Percentiles rank a stretch among this genome's conserved stretches.
phyloP scores from a whole-genome alignment of 495 filamentous ascomycete genomes.

The Apodospora peruviana region DNA sequence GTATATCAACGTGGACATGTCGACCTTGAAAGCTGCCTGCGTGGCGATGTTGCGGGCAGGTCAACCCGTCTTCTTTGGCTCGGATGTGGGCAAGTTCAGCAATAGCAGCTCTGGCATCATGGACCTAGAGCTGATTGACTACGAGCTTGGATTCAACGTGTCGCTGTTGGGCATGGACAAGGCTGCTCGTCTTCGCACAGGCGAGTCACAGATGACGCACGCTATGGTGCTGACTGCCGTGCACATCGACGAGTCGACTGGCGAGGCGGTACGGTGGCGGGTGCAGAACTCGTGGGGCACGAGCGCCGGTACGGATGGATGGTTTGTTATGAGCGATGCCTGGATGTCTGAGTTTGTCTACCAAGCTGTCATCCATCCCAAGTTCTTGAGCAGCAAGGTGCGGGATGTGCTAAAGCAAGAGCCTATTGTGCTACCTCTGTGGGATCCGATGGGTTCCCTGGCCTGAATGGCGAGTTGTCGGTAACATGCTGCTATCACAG shows the following conservation, averaged over 20 bases:
- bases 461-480: constrained; percentile 56
- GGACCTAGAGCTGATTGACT: constrained; percentile 67
- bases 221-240: constrained; percentile 88
- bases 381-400: constrained; percentile 59
- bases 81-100: constrained; percentile 77
- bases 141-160: constrained; percentile 73
- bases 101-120: constrained; percentile 63
- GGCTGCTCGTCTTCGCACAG: constrained; percentile 60
- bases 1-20: constrained; percentile 79
- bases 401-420: constrained; percentile 62
- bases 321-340: constrained; percentile 78
- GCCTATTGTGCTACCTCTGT: constrained; percentile 65
- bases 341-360: constrained; percentile 88
- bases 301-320: constrained; percentile 61
- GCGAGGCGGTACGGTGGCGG: constrained; percentile 65
- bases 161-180: constrained; percentile 62
- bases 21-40: constrained; percentile 62
- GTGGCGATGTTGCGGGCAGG: constrained; percentile 71
- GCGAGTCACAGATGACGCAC: constrained; percentile 79
- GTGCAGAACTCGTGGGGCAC: constrained; percentile 84
- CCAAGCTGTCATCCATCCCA: constrained; percentile 78
- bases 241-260: constrained; percentile 58
- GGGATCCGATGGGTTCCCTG: constrained; percentile 86
- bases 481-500: no score
- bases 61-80: constrained; percentile 81